These are phyloP conservation scores for Thermothelomyces thermophilus DNA, from an alignment of 2,329 filamentous ascomycete species.

Conservation along the genomic window DNA sequence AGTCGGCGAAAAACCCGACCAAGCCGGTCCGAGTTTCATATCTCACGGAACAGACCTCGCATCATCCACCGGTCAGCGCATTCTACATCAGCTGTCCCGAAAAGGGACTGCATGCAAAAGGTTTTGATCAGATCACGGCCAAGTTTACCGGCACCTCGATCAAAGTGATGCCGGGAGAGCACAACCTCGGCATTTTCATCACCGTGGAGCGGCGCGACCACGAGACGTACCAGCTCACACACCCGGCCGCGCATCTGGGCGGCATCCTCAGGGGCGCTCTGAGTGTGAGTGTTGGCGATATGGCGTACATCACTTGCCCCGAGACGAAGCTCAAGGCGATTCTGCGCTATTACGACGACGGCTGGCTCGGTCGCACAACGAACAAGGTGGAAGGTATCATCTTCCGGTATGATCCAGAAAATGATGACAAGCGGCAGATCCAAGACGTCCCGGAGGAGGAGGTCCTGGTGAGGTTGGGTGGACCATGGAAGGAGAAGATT, in stretches of 20 bases:
- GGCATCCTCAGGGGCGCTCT: slow-evolving; percentile 83
- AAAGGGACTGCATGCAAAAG: slow-evolving; percentile 77
- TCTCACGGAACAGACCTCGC: slow-evolving; percentile 94
- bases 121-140: slow-evolving; percentile 92
- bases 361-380: slow-evolving; percentile 85
- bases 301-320: slow-evolving; percentile 82
- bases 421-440: slow-evolving; percentile 71
- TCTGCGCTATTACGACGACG: slow-evolving; percentile 86
- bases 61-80: slow-evolving; percentile 94
- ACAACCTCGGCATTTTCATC: slow-evolving; percentile 95
- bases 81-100: slow-evolving; percentile 92
- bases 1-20: slow-evolving; percentile 36
- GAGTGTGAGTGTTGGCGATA: slow-evolving; percentile 83
- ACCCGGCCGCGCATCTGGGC: slow-evolving; percentile 87
- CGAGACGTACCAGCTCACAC: slow-evolving; percentile 91
- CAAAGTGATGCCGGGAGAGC: slow-evolving; percentile 82
- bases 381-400: slow-evolving; percentile 88
- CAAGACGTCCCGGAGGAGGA: slow-evolving; percentile 84
- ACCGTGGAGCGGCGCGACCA: slow-evolving; percentile 70
- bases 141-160: slow-evolving; percentile 97
- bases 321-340: slow-evolving; percentile 88
- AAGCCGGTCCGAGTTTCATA: slow-evolving; percentile 74
- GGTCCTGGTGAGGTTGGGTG: slow-evolving; percentile 73
- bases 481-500: slow-evolving; percentile 74
- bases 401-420: slow-evolving; percentile 83